Base-by-base conservation (phyloP, 208 protist genomes). In the Angomonas ambiguus region DNA sequence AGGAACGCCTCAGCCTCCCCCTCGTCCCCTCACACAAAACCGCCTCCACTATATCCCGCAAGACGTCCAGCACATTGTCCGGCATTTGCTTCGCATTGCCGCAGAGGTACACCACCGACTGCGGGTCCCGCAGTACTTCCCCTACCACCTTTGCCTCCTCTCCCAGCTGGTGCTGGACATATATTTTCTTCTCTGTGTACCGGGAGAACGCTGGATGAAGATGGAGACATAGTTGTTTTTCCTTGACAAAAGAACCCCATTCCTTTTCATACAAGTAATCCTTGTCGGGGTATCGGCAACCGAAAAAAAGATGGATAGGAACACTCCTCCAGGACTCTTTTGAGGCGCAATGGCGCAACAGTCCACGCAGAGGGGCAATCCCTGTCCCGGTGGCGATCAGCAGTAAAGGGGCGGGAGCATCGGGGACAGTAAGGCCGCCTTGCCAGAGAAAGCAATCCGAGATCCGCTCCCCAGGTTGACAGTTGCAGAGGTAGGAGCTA, bases 71-170 rank as follows among this genome's bases (percentile, higher is more conserved):
- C 18, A 93, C 85, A 69, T 91, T 83, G 49, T 88, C 87, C 16
- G 87, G 87, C 87, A 96, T 93, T 59, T 84, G 77, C 65, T 92
- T 96, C 16, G 90, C 83, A 56, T 92, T 96, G 18, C 90, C 90
- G 67, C 90, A 96, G 0, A 96, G 73, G 58, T 88, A 91, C 24
- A 91, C 63, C 25, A 65, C 60, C n/a, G 76, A 65, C 0, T 65
- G 63, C 31, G 32, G 68, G 25, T 64, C 67, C 13, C 71, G 59
- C 33, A 96, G 27, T 34, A 96, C 76, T 0, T 42, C 24, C 13
- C 65, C 81, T 2, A 91, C 78, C n/a, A 74, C 65, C 38, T 34
- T 67, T 20, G 89, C 86, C 38, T 90, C 72, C 61, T 83, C 48
- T 30, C 86, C 89, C 38, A 96, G 71, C 25, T 82, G 76, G 71